Base-by-base conservation (phyloP, 2,329 filamentous ascomycete species). In the Sporothrix luriei region DNA sequence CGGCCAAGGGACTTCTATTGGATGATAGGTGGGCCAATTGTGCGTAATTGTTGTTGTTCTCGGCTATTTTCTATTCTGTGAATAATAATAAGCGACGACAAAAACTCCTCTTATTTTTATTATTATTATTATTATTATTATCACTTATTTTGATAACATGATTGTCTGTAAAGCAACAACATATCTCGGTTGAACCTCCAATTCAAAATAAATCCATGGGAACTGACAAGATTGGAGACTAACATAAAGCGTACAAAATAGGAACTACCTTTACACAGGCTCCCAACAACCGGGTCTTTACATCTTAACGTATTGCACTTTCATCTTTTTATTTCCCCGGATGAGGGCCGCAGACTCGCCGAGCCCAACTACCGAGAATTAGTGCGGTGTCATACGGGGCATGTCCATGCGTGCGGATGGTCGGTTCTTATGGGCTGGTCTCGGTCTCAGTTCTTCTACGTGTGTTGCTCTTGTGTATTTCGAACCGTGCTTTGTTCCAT, bases 341-440 rank as follows among this genome's bases (percentile, higher is more conserved):
- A 61, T 21, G 66, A 59, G 66, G 66, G 54, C 66, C 66, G 66
- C 43, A 62, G 19, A 68, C 29, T 54, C 24, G 67, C 57, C 67
- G 55, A 68, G 54, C 52, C 33, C 52, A 48, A 26, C 26, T 7
- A 48, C 40, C n/a, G 49, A 43, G 9, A 40, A 48, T 26, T 21
- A 57, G 57, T 38, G 24, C n/a, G 61, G 61, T 43, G 61, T 64
- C 21, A 33, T 64, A 64, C 61, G 61, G 59, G 16, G 3, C 49
- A 43, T 14, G 33, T 43, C 38, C n/a, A 40, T 14, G 26, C 13
- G 38, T 46, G 21, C 57, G 57, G 38, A 43, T n/a, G 16, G 64
- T 46, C 64, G 26, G 46, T 64, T 49, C 61, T 21, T 3, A 3
- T 43, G 40, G 11, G 38, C 4, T 43, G 21, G 38, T 62, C 64